Evolutionary conservation across 2,329 filamentous ascomycete genomes (phyloP).

Genomic region (Penicillium capsulatum): DNA sequence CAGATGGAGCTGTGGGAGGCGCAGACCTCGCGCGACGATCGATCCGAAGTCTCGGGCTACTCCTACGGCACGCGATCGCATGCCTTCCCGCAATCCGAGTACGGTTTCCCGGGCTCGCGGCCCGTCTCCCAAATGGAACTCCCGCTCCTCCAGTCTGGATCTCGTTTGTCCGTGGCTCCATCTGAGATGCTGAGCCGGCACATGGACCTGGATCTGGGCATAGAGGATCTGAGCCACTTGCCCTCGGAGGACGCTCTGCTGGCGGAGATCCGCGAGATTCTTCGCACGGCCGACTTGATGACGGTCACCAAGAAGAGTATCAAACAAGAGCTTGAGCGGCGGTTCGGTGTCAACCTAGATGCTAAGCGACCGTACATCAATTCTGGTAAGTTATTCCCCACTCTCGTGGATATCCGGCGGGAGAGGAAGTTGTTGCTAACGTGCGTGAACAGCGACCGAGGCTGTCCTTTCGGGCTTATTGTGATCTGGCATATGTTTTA

Average conservation of each 20-base stretch:
- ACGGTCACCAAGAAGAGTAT: slow-evolving; percentile 98
- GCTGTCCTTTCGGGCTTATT: slow-evolving; percentile 73
- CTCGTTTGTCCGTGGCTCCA: slow-evolving; percentile 74
- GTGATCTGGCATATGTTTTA: too few species aligned
- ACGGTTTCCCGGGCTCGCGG: slow-evolving; percentile 61
- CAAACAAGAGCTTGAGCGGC: slow-evolving; percentile 84
- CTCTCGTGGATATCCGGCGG: slow-evolving; percentile 2
- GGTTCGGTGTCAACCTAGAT: slow-evolving; percentile 83
- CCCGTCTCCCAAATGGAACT: slow-evolving; percentile 59
- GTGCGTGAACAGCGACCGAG: slow-evolving; percentile 61
- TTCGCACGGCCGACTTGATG: slow-evolving; percentile 91
- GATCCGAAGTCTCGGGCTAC: slow-evolving; percentile 86
- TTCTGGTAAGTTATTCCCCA: slow-evolving; percentile 62
- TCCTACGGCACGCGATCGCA: slow-evolving; percentile 86
- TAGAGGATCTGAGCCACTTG: slow-evolving; percentile 68
- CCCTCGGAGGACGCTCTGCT: slow-evolving; percentile 86
- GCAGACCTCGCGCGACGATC: slow-evolving; percentile 77
- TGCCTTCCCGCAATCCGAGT: slow-evolving; percentile 62
- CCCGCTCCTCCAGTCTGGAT: slow-evolving; percentile 48
- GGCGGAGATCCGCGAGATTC: slow-evolving; percentile 89
- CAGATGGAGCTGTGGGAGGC: slow-evolving; percentile 97
- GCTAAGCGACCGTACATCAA: slow-evolving; percentile 89
- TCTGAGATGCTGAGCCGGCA: slow-evolving; percentile 65
- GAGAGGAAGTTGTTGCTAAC: slow-evolving; percentile 10
- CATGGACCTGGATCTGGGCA: slow-evolving; percentile 69